phyloP scores from a whole-genome alignment of 306 rosid species.

The Hippophae tibetana region DNA sequence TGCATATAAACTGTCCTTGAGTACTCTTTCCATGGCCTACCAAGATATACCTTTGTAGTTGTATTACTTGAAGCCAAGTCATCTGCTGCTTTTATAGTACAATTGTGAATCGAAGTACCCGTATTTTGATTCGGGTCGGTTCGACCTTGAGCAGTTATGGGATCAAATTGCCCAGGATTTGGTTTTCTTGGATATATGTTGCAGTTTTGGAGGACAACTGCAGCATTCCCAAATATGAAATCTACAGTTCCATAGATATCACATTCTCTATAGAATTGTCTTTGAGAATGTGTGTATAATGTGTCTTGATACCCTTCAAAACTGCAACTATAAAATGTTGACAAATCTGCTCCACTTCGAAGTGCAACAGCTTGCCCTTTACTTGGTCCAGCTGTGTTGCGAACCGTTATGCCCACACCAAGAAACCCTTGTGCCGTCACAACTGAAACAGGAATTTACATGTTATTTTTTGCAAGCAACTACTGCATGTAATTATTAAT shows the following conservation, averaged over 20 bases:
- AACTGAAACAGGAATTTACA: slow-evolving; percentile 9
- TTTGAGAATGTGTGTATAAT: slow-evolving; percentile 30
- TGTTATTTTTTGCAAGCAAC: not conserved
- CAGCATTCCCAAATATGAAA: slow-evolving; percentile 44
- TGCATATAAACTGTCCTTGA: slow-evolving; percentile 19
- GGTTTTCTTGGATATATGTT: slow-evolving; percentile 1
- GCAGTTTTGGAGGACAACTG: slow-evolving; percentile 32
- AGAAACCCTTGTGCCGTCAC: slow-evolving; percentile 12
- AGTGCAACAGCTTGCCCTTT: slow-evolving; percentile 54
- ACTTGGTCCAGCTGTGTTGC: slow-evolving; percentile 43
- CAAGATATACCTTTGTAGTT: slow-evolving; percentile 18
- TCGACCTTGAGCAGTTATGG: slow-evolving; percentile 24
- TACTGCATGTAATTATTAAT: no score
- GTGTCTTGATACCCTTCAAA: slow-evolving; percentile 55
- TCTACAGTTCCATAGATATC: slow-evolving; percentile 37
- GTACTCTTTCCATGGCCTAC: slow-evolving; percentile 21
- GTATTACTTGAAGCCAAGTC: slow-evolving; percentile 1
- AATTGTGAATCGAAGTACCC: slow-evolving; percentile 19
- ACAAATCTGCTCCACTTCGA: slow-evolving; percentile 38
- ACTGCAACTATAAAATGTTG: slow-evolving; percentile 40
- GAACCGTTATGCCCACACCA: slow-evolving; percentile 9
- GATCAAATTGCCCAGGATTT: not conserved
- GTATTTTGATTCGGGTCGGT: slow-evolving; percentile 12
- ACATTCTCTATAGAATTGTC: slow-evolving; percentile 58
- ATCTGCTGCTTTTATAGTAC: slow-evolving; percentile 3